phyloP scores from a whole-genome alignment of 345 rosid species.

The Eucalyptus guilfoylei region DNA sequence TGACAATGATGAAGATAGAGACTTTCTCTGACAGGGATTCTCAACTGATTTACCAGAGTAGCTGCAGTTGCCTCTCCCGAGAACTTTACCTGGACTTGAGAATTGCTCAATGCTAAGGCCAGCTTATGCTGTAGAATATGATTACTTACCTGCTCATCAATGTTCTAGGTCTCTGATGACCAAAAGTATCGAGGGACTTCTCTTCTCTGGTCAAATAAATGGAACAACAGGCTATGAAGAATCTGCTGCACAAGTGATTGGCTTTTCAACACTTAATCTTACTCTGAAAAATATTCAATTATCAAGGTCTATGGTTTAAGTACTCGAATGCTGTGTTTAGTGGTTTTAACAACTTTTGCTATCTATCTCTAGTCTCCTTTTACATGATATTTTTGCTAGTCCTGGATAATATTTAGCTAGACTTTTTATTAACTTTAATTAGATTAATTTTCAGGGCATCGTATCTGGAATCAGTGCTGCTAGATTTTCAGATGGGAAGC shows the following conservation, averaged over 20 bases:
- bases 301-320: no score
- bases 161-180: conserved; percentile 95
- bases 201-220: conserved; percentile 98
- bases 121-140: conserved; percentile 98
- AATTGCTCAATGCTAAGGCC: conserved; percentile 94
- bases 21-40: conserved; percentile 38
- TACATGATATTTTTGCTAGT: no score
- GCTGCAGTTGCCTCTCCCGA: conserved; percentile 81
- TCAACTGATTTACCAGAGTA: conserved; percentile 97
- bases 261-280: no score
- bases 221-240: conserved; percentile 99
- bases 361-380: no score
- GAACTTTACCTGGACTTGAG: conserved; percentile 95
- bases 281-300: no score
- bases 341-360: no score
- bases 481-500: no score
- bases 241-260: conserved; percentile 89
- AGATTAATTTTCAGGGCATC: no score
- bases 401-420: no score
- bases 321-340: no score
- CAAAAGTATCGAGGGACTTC: conserved; percentile 80
- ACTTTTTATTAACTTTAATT: no score
- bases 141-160: conserved; percentile 93
- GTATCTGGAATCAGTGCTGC: no score
- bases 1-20: background rate